Evolutionary conservation across 768 basidiomycete genomes (phyloP), one percentile per base, ranked within the genome.

Genomic region (Boletus pseudo-olivaceus): DNA sequence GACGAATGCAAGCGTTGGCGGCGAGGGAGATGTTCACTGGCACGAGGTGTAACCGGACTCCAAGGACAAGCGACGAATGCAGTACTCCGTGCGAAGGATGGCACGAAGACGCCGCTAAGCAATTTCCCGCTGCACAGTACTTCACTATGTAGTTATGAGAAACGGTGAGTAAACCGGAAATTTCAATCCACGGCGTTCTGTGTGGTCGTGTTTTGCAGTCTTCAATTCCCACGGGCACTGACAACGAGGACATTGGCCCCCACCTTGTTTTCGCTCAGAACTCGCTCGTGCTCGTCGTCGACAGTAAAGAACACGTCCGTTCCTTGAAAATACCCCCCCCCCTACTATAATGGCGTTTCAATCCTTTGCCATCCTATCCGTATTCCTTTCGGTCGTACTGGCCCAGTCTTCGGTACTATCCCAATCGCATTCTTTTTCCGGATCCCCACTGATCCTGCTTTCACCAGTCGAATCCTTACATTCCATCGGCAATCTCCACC

Each of bases 401-500:
- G 85, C 82, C 9, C 78, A 80, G 73, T 73, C 76, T 45, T 67
- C 74, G 55, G 79, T 81, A 63, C 43, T 70, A 4, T 49, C n/a
- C 5, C 5, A 23, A 8, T 38, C 11, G 2, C n/a, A 6, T 1
- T 5, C 7, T 42, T 19, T 15, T 10, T 19, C 35, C 2, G n/a
- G 9, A 20, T 17, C 19, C 30, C 1, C 30, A 3, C 43, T 62
- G 62, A 62, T 54, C 62, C 17, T 53, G 4, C 26, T n/a, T 23
- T 47, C 72, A 2, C 37, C 65, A 75, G 45, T 56, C 70, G 33
- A 77, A 75, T 65, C 70, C 83, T 11, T 74, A 84, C 62, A 85
- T 94, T 67, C 92, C 93, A n/a, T 53, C 81, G 14, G 80, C 74
- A 49, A 83, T 93, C 63, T 82, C 79, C 64, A 1, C 57, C 1